Conservation (phyloP, 1,139 yeast species). For the Candida sp. region DNA sequence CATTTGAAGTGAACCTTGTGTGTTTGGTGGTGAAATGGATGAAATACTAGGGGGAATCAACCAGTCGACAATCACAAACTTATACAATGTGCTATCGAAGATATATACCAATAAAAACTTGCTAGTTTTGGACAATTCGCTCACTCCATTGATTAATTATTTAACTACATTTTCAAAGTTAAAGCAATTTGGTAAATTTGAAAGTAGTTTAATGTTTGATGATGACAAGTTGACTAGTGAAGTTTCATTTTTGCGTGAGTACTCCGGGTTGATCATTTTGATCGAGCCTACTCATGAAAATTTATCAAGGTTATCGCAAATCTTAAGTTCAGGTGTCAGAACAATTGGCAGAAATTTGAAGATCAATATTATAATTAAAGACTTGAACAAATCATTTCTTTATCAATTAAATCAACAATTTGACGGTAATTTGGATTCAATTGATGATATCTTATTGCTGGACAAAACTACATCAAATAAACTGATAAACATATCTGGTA, state of each 20-base stretch:
- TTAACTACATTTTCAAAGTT: slow-evolving; percentile 59
- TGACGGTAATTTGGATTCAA: slow-evolving; percentile 15
- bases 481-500: slow-evolving; percentile 9
- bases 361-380: slow-evolving; percentile 28
- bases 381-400: slow-evolving; percentile 25
- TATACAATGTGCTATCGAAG: slow-evolving; percentile 20
- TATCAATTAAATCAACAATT: slow-evolving; percentile 25
- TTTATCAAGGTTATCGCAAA: slow-evolving; percentile 8
- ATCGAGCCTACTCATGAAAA: slow-evolving; percentile 18
- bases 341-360: slow-evolving; percentile 9
- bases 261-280: slow-evolving; percentile 37
- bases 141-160: slow-evolving; percentile 56
- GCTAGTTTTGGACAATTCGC: slow-evolving; percentile 52
- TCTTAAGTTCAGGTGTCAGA: slow-evolving; percentile 7
- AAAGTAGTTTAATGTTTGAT: slow-evolving; percentile 58
- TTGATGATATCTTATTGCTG: slow-evolving; percentile 15
- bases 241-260: slow-evolving; percentile 15
- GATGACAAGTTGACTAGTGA: slow-evolving; percentile 16
- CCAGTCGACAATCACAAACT: slow-evolving; percentile 16
- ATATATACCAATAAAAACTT: slow-evolving; percentile 34
- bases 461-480: slow-evolving; percentile 11
- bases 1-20: not conserved
- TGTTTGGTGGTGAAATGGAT: not conserved
- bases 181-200: slow-evolving; percentile 55
- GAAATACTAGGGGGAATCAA: slow-evolving; percentile 11